These are phyloP conservation scores for Sisymbrium altissimum DNA, from an alignment of 345 rosid species.

Conservation along the genomic window DNA sequence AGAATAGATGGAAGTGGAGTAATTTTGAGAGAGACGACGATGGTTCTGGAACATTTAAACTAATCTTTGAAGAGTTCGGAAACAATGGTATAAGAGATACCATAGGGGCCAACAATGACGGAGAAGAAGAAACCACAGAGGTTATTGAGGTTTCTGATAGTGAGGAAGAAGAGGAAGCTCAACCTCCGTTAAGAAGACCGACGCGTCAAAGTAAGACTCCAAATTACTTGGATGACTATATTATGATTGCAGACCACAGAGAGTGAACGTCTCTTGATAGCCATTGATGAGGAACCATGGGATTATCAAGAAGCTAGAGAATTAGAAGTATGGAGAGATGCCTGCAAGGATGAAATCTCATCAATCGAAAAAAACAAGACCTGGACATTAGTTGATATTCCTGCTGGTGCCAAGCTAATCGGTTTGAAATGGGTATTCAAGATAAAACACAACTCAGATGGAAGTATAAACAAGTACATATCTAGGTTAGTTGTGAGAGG, in stretches of 20 bases:
- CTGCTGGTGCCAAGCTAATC: not conserved
- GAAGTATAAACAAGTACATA: not conserved
- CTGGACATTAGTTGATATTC: not conserved
- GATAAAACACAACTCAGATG: not conserved
- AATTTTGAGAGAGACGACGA: rapidly evolving
- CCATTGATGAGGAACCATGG: not conserved
- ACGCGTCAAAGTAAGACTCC: too few species aligned
- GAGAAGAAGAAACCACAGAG: too few species aligned
- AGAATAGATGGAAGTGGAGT: not conserved
- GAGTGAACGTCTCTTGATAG: not conserved
- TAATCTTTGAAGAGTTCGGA: not conserved
- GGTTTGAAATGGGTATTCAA: not conserved
- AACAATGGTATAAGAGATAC: too few species aligned
- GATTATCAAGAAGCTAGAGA: not conserved
- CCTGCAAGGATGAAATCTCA: not conserved
- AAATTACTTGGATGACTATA: not conserved
- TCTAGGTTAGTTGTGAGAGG: not conserved
- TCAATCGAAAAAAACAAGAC: not conserved
- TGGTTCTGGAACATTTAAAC: not conserved
- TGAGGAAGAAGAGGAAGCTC: too few species aligned
- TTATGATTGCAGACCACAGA: not conserved
- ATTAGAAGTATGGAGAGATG: not conserved
- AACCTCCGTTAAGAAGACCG: too few species aligned
- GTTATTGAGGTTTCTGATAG: too few species aligned
- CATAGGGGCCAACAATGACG: too few species aligned